Evolutionary conservation across 1,284 basidiomycete species (phyloP), one percentile per base, ranked within the genome.

Genomic region (Ganoderma sinense): DNA sequence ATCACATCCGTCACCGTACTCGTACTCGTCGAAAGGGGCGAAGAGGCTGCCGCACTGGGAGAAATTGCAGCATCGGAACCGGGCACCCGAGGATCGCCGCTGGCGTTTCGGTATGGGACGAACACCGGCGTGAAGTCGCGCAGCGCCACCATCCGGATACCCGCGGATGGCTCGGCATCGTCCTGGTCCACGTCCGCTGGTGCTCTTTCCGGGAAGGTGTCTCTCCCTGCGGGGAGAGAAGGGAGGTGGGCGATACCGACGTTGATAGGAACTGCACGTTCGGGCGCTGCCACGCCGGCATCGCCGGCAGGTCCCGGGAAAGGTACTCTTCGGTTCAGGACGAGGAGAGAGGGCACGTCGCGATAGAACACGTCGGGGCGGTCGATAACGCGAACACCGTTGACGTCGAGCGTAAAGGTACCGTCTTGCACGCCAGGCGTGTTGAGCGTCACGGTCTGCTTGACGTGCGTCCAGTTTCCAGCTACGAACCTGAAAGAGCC

Each of bases 381-480:
- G 48, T 85, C 77, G 61, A 94, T 87, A 11, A 83, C 86, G 43
- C 80, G 80, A 73, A 82, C 77, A 2, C 89, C 90, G 69, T 93
- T 79, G 16, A 92, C 88, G 36, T 86, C 82, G 3, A 84, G 78
- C 14, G 74, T 67, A 69, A 84, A 82, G 16, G 73, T 77, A 26
- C 83, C 83, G 70, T 84, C 80, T 65, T 79, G 82, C 67, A 68
- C 55, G 0, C 85, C 93, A 0, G 93, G 92, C 1, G 90, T 92
- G 75, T 94, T 94, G 68, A 94, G 84, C 56, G 79, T 78, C 31
- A 94, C 87, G 2, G 86, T 89, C 77, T 94, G 91, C 26, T 78
- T 79, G 67, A 94, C 81, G 51, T 82, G 85, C 58, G 92, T 94
- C 93, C 93, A 94, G 51, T 79, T 82, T 0, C 92, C 93, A 2